These are phyloP conservation scores for Talaromyces sp. DNA, from an alignment of 2,329 filamentous ascomycete genomes.

Conservation along the genomic window DNA sequence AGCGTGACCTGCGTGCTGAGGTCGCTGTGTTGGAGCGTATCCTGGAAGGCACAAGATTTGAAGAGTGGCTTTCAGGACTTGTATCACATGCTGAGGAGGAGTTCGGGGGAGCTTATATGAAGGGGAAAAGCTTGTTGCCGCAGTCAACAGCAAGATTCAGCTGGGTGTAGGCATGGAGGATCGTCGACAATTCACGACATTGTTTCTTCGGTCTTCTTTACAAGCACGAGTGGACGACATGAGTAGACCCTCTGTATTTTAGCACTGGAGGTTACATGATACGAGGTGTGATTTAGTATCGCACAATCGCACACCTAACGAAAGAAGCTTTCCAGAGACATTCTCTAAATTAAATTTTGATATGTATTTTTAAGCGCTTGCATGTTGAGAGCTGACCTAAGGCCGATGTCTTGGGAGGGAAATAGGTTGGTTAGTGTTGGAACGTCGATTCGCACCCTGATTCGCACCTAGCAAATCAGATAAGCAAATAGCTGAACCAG, in stretches of 20 bases:
- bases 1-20: conserved; percentile 69
- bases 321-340: no score
- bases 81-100: conserved; percentile 14
- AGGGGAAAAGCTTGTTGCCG: not conserved
- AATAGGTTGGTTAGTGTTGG: no score
- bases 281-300: no score
- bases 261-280: not conserved
- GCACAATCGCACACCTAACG: no score
- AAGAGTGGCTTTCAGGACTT: conserved; percentile 59
- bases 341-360: no score
- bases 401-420: no score
- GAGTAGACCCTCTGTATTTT: not conserved
- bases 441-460: no score
- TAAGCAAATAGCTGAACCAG: no score
- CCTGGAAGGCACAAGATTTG: conserved; percentile 65
- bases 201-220: not conserved
- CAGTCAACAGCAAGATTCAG: not conserved
- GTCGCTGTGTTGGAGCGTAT: conserved; percentile 62
- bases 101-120: not conserved
- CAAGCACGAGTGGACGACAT: not conserved
- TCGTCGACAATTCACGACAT: not conserved
- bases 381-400: no score
- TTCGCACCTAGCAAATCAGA: no score
- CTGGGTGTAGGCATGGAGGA: not conserved
- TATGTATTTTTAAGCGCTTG: no score